phyloP scores from a whole-genome alignment of 225 moss, liverwort and hornwort genomes.

The Antitrichia curtipendula region DNA sequence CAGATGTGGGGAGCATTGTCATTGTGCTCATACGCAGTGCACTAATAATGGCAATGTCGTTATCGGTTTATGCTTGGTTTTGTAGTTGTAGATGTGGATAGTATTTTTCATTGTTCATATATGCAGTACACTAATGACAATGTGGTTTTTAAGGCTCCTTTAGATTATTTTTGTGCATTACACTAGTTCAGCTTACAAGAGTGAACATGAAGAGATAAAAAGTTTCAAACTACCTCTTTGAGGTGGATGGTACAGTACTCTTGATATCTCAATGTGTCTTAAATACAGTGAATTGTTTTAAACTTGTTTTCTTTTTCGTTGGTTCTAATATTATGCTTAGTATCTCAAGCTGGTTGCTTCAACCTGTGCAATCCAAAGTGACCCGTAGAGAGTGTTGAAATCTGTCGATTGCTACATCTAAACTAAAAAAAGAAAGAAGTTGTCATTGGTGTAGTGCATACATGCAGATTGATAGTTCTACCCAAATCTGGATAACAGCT shows the following conservation, averaged over 20 bases:
- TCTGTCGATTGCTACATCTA: neutral
- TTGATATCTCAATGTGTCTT: neutral
- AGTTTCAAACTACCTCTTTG: neutral
- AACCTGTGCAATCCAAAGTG: neutral
- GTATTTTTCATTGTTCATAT: neutral
- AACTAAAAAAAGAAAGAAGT: neutral
- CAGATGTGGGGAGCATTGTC: neutral
- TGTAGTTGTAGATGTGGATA: neutral
- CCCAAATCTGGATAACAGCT: too few species aligned
- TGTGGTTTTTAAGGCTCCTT: neutral
- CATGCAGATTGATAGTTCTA: neutral
- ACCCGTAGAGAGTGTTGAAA: neutral
- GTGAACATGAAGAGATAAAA: neutral
- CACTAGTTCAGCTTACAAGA: neutral
- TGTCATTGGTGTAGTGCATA: neutral
- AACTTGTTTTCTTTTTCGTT: neutral
- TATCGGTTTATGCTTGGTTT: neutral
- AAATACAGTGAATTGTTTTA: too few species aligned
- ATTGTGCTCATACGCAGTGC: neutral
- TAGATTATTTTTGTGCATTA: neutral
- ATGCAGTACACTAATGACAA: neutral
- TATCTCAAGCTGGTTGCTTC: neutral
- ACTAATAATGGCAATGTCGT: neutral
- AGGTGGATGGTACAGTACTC: neutral
- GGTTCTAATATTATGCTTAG: neutral